A percentile compares a stretch with the other conserved stretches of the same genome.
These are phyloP conservation scores for Microcera coccophila DNA, from an alignment of 2,329 filamentous ascomycete genomes.

Conservation along the genomic window DNA sequence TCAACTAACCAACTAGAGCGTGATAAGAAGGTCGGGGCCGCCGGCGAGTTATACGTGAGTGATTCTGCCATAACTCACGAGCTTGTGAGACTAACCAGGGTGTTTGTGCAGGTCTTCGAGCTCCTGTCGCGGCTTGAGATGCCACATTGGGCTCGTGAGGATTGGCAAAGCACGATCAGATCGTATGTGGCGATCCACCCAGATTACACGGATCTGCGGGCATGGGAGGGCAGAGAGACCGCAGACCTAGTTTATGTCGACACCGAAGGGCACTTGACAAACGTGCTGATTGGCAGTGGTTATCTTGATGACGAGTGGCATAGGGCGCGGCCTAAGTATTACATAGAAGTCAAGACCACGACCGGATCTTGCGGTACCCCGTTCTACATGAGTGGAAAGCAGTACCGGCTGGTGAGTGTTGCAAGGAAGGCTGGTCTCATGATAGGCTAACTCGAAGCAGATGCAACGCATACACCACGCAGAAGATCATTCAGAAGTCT, in stretches of 20 bases:
- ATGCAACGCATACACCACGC: constrained; percentile 11
- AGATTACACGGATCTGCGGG: constrained; percentile 3
- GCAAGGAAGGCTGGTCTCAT: background rate
- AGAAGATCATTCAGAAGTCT: constrained; percentile 10
- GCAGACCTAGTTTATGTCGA: constrained; percentile 15
- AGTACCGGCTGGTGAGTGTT: constrained; percentile 38
- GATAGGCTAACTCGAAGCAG: constrained; percentile 7
- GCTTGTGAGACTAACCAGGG: constrained; percentile 1
- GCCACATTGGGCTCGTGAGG: constrained; percentile 6
- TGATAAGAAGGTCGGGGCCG: constrained; percentile 22
- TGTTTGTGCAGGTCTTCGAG: constrained; percentile 13
- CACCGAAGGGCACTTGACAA: constrained; percentile 9
- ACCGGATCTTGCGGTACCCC: constrained; percentile 33
- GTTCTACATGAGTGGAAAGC: constrained; percentile 44
- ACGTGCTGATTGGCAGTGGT: constrained; percentile 7
- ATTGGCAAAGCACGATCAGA: constrained; percentile 18
- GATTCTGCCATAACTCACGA: background rate
- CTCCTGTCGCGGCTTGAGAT: constrained; percentile 12
- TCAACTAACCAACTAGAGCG: constrained; percentile 19
- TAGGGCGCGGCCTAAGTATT: constrained; percentile 35
- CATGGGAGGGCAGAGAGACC: constrained; percentile 9
- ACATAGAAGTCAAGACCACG: constrained; percentile 50
- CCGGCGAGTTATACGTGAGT: constrained; percentile 24
- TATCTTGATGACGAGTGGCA: constrained; percentile 17
- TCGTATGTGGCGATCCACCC: constrained; percentile 7